A percentile compares a stretch with the other conserved stretches of the same genome.
Conservation (phyloP, 208 protist genomes). For the Trichomonas vaginalis region DNA sequence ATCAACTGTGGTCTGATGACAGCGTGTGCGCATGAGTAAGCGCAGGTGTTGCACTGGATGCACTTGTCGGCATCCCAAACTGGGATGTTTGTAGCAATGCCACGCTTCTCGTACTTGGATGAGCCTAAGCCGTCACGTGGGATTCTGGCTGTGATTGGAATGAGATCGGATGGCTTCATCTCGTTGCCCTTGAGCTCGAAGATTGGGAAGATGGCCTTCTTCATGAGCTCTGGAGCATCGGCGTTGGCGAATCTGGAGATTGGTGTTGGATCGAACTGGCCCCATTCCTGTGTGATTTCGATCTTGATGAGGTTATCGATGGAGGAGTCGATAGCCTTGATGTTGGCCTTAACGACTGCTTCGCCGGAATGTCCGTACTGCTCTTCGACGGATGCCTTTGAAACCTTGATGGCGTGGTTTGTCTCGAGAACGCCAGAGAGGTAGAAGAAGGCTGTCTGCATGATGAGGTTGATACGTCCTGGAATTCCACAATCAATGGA, state of each 20-base stretch:
- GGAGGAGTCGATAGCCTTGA: not conserved
- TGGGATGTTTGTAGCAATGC: not conserved
- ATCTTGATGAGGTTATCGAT: not conserved
- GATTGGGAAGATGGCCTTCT: not conserved
- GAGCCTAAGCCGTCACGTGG: not conserved
- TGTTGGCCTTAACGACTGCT: not conserved
- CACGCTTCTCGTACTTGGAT: not conserved
- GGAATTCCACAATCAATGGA: not conserved
- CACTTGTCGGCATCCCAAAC: not conserved
- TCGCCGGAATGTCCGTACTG: not conserved
- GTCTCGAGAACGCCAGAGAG: not conserved
- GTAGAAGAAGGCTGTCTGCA: not conserved
- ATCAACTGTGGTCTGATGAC: not conserved
- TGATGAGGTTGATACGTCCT: not conserved
- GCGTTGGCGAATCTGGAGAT: not conserved
- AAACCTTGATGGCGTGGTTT: not conserved
- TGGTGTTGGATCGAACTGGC: too few relatives aligned
- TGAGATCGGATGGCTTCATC: not conserved
- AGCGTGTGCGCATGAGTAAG: not conserved
- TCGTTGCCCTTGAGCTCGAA: not conserved
- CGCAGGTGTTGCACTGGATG: not conserved
- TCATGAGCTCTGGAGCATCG: not conserved
- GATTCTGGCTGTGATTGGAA: not conserved
- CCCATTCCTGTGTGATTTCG: not conserved
- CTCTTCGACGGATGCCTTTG: not conserved